phyloP scores from a whole-genome alignment of 805 yeast species.

The Saccharomycopsis capsularis region DNA sequence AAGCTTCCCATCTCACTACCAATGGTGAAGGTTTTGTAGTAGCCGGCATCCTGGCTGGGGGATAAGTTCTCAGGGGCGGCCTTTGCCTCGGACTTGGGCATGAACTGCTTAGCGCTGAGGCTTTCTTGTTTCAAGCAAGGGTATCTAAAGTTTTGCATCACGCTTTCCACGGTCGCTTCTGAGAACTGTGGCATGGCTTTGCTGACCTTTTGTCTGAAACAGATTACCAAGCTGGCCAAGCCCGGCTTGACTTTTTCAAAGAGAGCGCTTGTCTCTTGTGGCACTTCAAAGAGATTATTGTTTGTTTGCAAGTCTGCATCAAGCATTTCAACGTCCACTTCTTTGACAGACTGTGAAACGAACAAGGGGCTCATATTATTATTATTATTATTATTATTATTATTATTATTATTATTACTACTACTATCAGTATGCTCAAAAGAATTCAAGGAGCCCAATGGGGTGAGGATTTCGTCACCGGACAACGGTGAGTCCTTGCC shows the following conservation, averaged over 20 bases:
- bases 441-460: not conserved
- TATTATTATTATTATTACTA: not conserved
- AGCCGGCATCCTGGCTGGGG: not conserved
- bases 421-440: not conserved
- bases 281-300: not conserved
- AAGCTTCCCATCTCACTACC: not conserved
- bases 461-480: too few species aligned
- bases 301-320: not conserved
- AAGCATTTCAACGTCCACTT: too few species aligned
- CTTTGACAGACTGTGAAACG: too few species aligned
- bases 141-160: not conserved
- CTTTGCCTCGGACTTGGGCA: not conserved
- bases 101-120: not conserved
- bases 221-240: not conserved
- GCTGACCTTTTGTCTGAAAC: not conserved
- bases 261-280: not conserved
- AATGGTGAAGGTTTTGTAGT: too few species aligned
- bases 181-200: not conserved
- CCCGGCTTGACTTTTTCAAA: not conserved
- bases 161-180: not conserved
- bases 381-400: not conserved
- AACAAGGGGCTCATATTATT: not conserved
- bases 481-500: not conserved
- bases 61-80: not conserved
- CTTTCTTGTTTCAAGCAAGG: constrained; percentile 1